Percentiles rank a stretch among this genome's conserved stretches.
Conservation (phyloP, 2,329 filamentous ascomycete species). For the Conoideocrella luteorostrata region DNA sequence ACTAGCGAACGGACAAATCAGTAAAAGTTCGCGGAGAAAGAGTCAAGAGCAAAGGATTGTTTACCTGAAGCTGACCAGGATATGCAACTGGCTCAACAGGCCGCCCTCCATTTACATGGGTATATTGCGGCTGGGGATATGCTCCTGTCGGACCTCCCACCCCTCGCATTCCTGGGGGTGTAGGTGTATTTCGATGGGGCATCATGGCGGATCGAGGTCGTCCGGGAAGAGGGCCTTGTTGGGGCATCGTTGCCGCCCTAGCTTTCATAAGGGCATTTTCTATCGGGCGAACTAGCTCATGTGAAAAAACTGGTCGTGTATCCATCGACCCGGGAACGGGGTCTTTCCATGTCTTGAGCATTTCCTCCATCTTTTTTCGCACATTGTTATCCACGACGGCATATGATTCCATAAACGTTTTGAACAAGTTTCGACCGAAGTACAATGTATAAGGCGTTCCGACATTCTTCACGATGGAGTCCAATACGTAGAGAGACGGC, state of each 20-base stretch:
- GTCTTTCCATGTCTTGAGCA: constrained; percentile 97
- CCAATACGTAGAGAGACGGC: constrained; percentile 92
- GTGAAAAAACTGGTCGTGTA: constrained; percentile 83
- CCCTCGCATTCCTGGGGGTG: constrained; percentile 52
- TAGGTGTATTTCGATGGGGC: constrained; percentile 66
- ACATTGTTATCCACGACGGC: constrained; percentile 77
- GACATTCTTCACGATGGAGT: constrained; percentile 98
- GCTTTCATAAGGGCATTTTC: constrained; percentile 92
- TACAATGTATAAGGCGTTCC: constrained; percentile 96
- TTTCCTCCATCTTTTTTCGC: constrained; percentile 88
- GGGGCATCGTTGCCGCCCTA: constrained; percentile 51
- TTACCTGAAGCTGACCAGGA: constrained; percentile 23
- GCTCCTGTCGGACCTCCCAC: constrained; percentile 15
- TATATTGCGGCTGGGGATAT: constrained; percentile 21
- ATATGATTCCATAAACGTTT: constrained; percentile 96
- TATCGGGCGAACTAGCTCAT: constrained; percentile 81
- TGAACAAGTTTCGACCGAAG: constrained; percentile 83
- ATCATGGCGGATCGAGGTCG: constrained; percentile 42
- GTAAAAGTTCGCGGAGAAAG: not conserved
- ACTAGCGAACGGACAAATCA: constrained; percentile 12
- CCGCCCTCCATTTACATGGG: constrained; percentile 24
- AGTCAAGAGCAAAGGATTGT: constrained; percentile 7
- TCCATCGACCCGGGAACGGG: constrained; percentile 91
- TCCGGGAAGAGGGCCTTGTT: constrained; percentile 39
- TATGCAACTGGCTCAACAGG: constrained; percentile 15